Conservation (phyloP, 2,329 filamentous ascomycete genomes). For the Cladosporium sp. region DNA sequence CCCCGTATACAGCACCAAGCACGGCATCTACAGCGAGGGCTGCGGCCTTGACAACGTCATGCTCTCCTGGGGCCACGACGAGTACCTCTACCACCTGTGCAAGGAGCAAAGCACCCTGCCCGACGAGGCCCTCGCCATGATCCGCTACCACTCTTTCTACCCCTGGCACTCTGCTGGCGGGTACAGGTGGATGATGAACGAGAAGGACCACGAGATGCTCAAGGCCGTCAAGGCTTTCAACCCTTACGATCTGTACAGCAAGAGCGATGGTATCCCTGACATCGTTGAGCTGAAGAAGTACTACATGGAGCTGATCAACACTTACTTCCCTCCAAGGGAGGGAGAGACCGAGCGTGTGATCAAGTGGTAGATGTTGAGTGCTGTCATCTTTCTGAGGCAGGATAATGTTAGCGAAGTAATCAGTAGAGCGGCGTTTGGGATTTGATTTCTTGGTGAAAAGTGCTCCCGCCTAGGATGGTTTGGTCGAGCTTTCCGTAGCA, state of each 20-base stretch:
- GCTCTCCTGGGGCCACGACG: slow-evolving; percentile 86
- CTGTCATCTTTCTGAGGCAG: neutral
- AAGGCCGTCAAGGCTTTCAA: slow-evolving; percentile 82
- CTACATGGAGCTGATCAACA: slow-evolving; percentile 70
- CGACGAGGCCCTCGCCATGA: slow-evolving; percentile 82
- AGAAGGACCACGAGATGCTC: slow-evolving; percentile 75
- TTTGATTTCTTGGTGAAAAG: neutral
- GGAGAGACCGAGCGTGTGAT: slow-evolving; percentile 51
- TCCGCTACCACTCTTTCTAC: slow-evolving; percentile 90
- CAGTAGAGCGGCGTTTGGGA: slow-evolving; percentile 5
- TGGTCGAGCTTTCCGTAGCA: slow-evolving; percentile 8
- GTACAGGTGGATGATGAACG: slow-evolving; percentile 78
- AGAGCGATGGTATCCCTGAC: slow-evolving; percentile 76
- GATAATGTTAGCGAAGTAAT: neutral
- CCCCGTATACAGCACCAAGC: slow-evolving; percentile 67
- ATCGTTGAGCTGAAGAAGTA: slow-evolving; percentile 75
- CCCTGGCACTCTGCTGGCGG: slow-evolving; percentile 82
- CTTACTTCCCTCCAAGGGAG: slow-evolving; percentile 47
- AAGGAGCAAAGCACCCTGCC: slow-evolving; percentile 78
- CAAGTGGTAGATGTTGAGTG: slow-evolving; percentile 53
- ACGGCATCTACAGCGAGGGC: slow-evolving; percentile 74
- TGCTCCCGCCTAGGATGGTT: slow-evolving; percentile 11
- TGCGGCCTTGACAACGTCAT: slow-evolving; percentile 85
- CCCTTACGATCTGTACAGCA: slow-evolving; percentile 88
- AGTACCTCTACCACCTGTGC: slow-evolving; percentile 82